Percentiles rank a stretch among this genome's conserved stretches.
These are phyloP conservation scores for Pharnaceum exiguum DNA, from an alignment of 148 eudicot species.

Conservation along the genomic window DNA sequence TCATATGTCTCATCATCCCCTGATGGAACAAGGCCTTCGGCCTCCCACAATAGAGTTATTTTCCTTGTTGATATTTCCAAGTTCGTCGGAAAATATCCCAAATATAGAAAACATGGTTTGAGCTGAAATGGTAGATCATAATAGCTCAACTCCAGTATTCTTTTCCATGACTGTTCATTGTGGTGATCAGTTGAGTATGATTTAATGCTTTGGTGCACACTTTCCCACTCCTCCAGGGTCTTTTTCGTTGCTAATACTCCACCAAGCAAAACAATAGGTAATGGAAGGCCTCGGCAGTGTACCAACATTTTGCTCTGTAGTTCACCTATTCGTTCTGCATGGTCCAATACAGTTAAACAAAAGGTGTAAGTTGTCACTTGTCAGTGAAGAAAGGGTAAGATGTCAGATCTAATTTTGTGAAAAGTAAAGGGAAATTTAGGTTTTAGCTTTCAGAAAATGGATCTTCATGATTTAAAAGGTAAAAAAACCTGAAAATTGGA, in stretches of 20 bases:
- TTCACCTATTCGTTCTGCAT: neutral
- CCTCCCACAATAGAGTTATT: constrained; percentile 25
- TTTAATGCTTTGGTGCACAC: neutral
- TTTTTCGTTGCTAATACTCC: constrained; percentile 16
- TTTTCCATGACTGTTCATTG: neutral
- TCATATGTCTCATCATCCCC: neutral
- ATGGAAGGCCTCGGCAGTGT: constrained; percentile 18
- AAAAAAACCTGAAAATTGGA: too few species aligned
- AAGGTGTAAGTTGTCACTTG: too few species aligned
- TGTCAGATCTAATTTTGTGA: too few species aligned
- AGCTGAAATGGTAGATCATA: constrained; percentile 24
- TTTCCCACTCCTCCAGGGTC: constrained; percentile 8
- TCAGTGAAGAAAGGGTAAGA: too few species aligned
- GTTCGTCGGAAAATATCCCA: constrained; percentile 24
- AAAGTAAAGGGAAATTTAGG: too few species aligned
- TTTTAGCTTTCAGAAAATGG: too few species aligned
- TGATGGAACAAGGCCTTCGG: constrained; percentile 22
- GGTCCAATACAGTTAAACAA: too few species aligned
- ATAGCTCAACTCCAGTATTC: constrained; percentile 20
- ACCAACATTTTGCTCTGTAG: constrained; percentile 4
- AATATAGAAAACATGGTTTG: constrained; percentile 25
- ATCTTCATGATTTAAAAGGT: too few species aligned
- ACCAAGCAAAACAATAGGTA: constrained; percentile 19
- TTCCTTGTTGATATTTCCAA: constrained; percentile 9
- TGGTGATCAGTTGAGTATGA: neutral